Conservation (phyloP, 2,329 filamentous ascomycete genomes). For the Claviceps pazoutovae region DNA sequence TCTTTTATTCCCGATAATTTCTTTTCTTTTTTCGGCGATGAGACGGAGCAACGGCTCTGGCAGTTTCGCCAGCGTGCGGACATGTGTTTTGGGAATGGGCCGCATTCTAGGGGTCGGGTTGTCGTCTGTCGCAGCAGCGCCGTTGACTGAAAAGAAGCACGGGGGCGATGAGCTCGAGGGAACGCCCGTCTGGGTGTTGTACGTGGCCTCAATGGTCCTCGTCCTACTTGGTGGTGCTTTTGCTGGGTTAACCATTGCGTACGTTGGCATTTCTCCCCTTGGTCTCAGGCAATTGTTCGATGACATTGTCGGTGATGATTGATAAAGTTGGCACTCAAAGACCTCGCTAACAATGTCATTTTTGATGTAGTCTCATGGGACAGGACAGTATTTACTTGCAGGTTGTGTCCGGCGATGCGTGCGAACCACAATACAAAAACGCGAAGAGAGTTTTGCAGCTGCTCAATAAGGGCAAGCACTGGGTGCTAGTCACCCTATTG, state of each 20-base stretch:
- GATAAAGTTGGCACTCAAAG: neutral
- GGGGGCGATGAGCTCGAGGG: constrained; percentile 39
- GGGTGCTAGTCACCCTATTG: constrained; percentile 89
- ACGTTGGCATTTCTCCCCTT: constrained; percentile 20
- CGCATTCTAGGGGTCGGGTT: constrained; percentile 36
- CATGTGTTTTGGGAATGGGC: constrained; percentile 36
- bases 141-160: constrained; percentile 22
- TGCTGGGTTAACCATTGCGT: constrained; percentile 84
- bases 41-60: constrained; percentile 11
- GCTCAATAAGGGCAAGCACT: constrained; percentile 83
- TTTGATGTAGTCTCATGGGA: constrained; percentile 37
- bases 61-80: constrained; percentile 28
- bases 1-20: neutral
- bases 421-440: constrained; percentile 74
- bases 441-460: constrained; percentile 69
- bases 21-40: constrained; percentile 11
- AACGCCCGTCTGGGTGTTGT: constrained; percentile 64
- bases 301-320: neutral
- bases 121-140: constrained; percentile 34
- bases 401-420: constrained; percentile 75
- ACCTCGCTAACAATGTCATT: constrained; percentile 1
- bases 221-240: constrained; percentile 86
- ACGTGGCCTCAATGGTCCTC: constrained; percentile 62
- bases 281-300: too few relatives aligned
- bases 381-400: constrained; percentile 95